Evolutionary conservation across 202 grass and related monocot species (phyloP), one percentile per base, ranked within the genome.

Genomic region (Hordeum pubiflorum): DNA sequence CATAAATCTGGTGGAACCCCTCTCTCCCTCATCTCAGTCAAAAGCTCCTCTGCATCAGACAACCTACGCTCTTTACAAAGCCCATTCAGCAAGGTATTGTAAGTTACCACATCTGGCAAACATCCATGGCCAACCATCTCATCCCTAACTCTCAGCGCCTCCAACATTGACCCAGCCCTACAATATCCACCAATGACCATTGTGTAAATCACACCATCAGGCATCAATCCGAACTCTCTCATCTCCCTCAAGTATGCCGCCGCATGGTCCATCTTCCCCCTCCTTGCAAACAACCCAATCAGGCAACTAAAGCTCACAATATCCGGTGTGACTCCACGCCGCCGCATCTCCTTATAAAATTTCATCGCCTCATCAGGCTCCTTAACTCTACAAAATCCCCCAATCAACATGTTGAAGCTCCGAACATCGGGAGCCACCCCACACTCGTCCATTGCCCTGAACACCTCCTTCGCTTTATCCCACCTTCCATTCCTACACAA

Each of bases 181-280:
- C 88, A 94, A 87, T 93, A 95, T 9, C 92, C 92, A 78, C 84
- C 72, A 52, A 98, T 98, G 71, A 98, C 37, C 82, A 95, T 98
- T 65, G 96, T 98, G 76, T 98, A 98, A 77, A 98, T 88, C 64
- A 98, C 90, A 81, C 84, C 85, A 57, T 98, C 96, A 14, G 88
- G 92, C 21, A 78, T 32, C 69, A 98, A 85, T 2, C 90, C 74
- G 14, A 88, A 17, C 12, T 33, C 62, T 77, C 78, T 91, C 95
- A 95, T 95, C 69, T 93, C 86, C 69, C 71, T 86, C 75, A 91
- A 87, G 70, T 95, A 93, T 0, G 23, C 7, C 0, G 63, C 21
- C 0, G 65, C 79, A 41, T 3, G 58, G 27, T 91, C 80, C 90
- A 95, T 91, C 78, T 91, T 69, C 17, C 92, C 86, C 75, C 50